Evolutionary conservation across 352 stramenopile genomes (phyloP).

Genomic region (Globisporangium recalcitrans): DNA sequence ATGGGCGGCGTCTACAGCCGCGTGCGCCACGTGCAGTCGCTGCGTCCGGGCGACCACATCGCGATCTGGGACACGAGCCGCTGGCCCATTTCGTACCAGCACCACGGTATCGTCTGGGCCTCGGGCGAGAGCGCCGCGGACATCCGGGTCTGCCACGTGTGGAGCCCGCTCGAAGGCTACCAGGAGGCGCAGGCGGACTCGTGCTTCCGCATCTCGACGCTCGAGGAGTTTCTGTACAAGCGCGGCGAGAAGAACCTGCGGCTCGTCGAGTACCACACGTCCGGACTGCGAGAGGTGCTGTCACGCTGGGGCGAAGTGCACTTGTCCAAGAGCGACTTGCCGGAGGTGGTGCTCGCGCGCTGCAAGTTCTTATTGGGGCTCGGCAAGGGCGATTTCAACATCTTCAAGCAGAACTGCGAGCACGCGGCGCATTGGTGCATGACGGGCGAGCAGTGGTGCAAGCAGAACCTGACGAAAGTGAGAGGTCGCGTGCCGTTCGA

Average conservation of each 20-base stretch:
- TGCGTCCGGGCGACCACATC: constrained; percentile 81
- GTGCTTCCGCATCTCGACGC: constrained; percentile 82
- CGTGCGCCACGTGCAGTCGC: constrained; percentile 61
- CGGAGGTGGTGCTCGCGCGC: constrained; percentile 73
- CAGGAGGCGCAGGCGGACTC: constrained; percentile 77
- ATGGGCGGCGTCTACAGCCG: constrained; percentile 82
- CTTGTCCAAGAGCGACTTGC: constrained; percentile 73
- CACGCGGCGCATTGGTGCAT: constrained; percentile 86
- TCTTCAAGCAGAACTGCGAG: constrained; percentile 87
- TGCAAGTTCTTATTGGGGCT: constrained; percentile 81
- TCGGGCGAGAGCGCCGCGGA: constrained; percentile 58
- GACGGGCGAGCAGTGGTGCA: constrained; percentile 87
- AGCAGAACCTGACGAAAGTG: constrained; percentile 74
- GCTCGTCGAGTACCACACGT: constrained; percentile 86
- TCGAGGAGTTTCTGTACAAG: constrained; percentile 76
- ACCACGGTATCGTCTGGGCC: constrained; percentile 82
- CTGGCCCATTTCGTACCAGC: constrained; percentile 83
- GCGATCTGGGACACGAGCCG: constrained; percentile 83
- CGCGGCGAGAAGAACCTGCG: constrained; percentile 56
- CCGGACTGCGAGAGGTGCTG: constrained; percentile 65
- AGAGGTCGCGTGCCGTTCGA: constrained; percentile 77
- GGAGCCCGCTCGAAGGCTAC: constrained; percentile 73
- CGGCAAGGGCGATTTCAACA: constrained; percentile 79
- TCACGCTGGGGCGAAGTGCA: constrained; percentile 85
- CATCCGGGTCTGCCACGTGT: constrained; percentile 80